Base-by-base conservation (phyloP, 2,329 filamentous ascomycete species). In the Pyricularia sp. region DNA sequence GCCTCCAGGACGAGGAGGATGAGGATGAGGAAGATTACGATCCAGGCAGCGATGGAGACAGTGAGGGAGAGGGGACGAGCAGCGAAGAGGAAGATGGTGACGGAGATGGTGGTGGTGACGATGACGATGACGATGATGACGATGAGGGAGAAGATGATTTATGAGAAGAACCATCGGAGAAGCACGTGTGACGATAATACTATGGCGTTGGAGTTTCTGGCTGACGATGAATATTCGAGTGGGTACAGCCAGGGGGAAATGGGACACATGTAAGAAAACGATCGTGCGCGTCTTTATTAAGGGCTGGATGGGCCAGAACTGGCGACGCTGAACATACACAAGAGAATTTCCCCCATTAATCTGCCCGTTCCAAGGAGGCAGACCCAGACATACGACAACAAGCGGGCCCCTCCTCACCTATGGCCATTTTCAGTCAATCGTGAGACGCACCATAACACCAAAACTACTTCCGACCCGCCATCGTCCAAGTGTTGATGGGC, bases 21-120 rank as follows among this genome's bases (percentile, higher is more conserved):
- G 84, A 86, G 65, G 78, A 85, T 4, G 86, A 88, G 68, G 85
- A 88, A 68, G 85, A 88, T 69, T 88, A 88, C 68, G 84, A 88
- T 66, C 86, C 86, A 0, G 84, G 83, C 0, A 84, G 79, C 53
- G 83, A 86, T 5, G 84, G 78, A 0, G 83, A 86, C 5, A 85
- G 82, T 64, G 84, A 83, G 12, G 84, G 84, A 0, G 82, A 79
- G 1, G 84, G 83, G 0, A 71, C 72, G 1, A 81, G 78, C 35
- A 78, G 75, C 16, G 82, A 82, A 4, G 82, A 80, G 0, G 80
- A 80, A 0, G 81, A 81, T 1, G 83, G 82, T 0, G 82, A 83
- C 2, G 82, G 79, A 2, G 79, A 79, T 0, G 79, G 76, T 0
- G 78, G 75, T 0, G 76, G 73, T 0, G 78, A 75, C 0, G 78